Evolutionary conservation across 2,329 filamentous ascomycete genomes (phyloP), one percentile per base, ranked within the genome.

Genomic region (Aspergillus quadricinctus): DNA sequence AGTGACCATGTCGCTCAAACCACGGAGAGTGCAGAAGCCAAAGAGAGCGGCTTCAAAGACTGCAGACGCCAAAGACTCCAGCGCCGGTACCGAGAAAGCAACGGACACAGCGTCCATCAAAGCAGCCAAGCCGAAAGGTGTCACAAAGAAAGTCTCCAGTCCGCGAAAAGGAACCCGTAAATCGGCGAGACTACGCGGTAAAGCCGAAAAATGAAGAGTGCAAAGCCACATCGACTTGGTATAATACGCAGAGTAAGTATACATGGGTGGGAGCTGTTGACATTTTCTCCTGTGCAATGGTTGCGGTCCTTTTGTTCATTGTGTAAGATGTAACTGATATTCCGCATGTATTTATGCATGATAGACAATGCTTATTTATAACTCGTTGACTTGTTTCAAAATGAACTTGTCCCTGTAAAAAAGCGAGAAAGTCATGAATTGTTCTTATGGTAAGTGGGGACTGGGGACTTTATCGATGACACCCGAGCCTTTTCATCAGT

Each of bases 1-100:
- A 45, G 54, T 29, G 1, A 49, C 25, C 19, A 54, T 61, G 3
- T 54, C 58, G 29, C 57, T 64, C 10, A 48, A 45, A 17, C 60
- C 50, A 27, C 46, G 52, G 11, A 11, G 7, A 10, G 10, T 45
- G 23, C n/a, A 25, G 43, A 25, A 46, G 43, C 11, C 9, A 4
- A 46, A 14, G 11, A 2, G 11, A 14, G 9, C 11, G 23, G 14
- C 43, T 46, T 23, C 43, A 46, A 25, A 21, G 11, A 14, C 8
- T 2, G 21, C 23, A 23, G 23, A 46, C 43, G 27, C 43, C n/a
- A 46, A 25, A 23, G 23, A 21, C 17, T 25, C 21, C 11, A n/a
- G 5, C 3, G 10, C 43, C 4, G 43, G 43, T 21, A 46, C n/a
- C 4, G 27, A 46, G 23, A 11, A 27, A 23, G 10, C 19, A 23